Evolutionary conservation across 1,284 basidiomycete species (phyloP), one percentile per base, ranked within the genome.

Genomic region (Malassezia obtusa): DNA sequence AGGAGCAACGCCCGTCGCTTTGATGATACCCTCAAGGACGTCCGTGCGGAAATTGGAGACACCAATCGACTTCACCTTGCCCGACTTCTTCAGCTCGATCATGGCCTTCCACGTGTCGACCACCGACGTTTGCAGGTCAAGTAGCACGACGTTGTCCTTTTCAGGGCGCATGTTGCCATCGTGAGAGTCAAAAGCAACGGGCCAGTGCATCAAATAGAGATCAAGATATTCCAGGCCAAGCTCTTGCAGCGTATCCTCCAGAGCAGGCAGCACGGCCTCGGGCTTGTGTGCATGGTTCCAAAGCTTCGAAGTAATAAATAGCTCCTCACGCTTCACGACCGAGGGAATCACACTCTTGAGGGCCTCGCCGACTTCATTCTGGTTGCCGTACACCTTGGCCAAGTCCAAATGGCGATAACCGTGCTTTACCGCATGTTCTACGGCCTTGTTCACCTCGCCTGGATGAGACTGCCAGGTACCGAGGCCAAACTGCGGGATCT

Each of bases 401-500:
- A 67, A 45, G 48, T 68, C 67, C 19, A 71, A 50, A 47, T 69
- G 69, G 14, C 67, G 59, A 57, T 71, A 71, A 21, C 69, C 69
- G 10, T 36, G 35, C 44, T 63, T 62, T 39, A 67, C 50, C 22
- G 69, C 65, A 41, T 56, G 26, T 46, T 60, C 58, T 36, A 71
- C 63, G 49, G 86, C 84, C 45, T 80, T 78, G 75, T 83, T 83
- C 51, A 88, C 87, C 73, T 88, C 84, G 22, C 83, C 79, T 15
- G 84, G 83, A 68, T 82, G 77, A 24, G 84, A 84, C 47, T 83
- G 78, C 87, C 86, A 89, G 25, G 87, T 89, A 9, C 87, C 87
- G 36, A 88, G 79, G 40, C 87, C 87, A 65, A 71, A 59, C 50
- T 60, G 62, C 7, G 69, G 69, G 52, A 71, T 70, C 43, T 59